Evolutionary conservation across 192 early-diverging fungal genomes (phyloP).

Genomic region (Backusella morwellensis): DNA sequence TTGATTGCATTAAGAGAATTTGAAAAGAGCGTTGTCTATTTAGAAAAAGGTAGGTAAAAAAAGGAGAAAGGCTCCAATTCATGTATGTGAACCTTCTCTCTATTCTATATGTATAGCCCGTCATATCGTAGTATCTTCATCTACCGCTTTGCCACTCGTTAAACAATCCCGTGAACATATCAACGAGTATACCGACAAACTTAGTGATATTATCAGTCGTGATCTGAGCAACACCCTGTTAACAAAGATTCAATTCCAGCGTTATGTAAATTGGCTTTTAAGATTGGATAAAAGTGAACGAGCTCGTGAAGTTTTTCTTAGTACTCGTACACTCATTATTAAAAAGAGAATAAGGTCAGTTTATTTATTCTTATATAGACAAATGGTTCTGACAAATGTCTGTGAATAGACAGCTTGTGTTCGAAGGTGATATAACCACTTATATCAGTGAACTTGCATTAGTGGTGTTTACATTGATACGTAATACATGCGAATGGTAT

Average conservation of each 20-base stretch:
- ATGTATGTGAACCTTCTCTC: background rate
- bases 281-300: conserved; percentile 72
- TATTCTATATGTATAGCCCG: background rate
- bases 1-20: conserved; percentile 92
- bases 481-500: conserved; percentile 98
- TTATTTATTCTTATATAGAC: background rate
- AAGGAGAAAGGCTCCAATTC: background rate
- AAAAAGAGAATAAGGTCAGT: conserved; percentile 67
- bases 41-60: conserved; percentile 58
- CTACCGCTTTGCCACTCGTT: conserved; percentile 22
- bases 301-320: conserved; percentile 87
- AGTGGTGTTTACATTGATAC: conserved; percentile 86
- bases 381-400: background rate
- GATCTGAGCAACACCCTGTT: conserved; percentile 84
- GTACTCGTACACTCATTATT: conserved; percentile 73
- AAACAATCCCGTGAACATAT: conserved; percentile 42
- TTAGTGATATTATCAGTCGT: conserved; percentile 40
- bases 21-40: conserved; percentile 67
- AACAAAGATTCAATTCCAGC: conserved; percentile 77
- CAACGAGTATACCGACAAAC: conserved; percentile 40
- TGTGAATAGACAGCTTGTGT: conserved; percentile 68
- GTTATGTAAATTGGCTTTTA: conserved; percentile 77
- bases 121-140: conserved; percentile 2
- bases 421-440: conserved; percentile 84
- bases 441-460: conserved; percentile 87